A percentile compares a stretch with the other conserved stretches of the same genome.
phyloP scores from a whole-genome alignment of 345 rosid genomes.

The Rhodamnia rubescens region DNA sequence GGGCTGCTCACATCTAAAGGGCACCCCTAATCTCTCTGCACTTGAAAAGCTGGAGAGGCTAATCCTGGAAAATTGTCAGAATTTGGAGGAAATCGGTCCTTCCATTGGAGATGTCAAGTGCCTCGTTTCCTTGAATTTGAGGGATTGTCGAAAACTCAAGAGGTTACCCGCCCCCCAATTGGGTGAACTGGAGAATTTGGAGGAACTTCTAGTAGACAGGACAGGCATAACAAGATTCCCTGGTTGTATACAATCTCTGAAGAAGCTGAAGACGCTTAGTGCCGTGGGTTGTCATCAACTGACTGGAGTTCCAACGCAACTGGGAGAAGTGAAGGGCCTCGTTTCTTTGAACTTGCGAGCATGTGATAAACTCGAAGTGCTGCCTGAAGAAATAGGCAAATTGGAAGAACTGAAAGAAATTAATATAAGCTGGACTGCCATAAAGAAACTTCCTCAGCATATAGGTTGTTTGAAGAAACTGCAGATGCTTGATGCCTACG shows the following conservation, averaged over 20 bases:
- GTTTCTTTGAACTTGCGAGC: neutral
- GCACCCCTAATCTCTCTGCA: neutral
- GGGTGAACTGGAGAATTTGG: neutral
- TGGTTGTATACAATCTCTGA: neutral
- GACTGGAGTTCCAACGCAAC: too few relatives aligned
- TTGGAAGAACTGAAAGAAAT: too few relatives aligned
- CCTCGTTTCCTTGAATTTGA: neutral
- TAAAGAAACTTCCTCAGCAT: too few relatives aligned
- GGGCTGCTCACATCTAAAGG: fast-evolving
- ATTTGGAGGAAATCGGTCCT: fast-evolving
- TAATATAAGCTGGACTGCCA: too few relatives aligned
- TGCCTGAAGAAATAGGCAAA: too few relatives aligned
- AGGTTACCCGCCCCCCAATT: neutral
- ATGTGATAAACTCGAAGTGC: too few relatives aligned
- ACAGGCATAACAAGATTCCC: neutral
- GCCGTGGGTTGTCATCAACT: too few relatives aligned
- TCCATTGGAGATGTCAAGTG: neutral
- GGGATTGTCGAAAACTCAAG: fast-evolving
- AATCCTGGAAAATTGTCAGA: fast-evolving
- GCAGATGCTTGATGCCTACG: too few relatives aligned
- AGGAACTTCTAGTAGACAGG: neutral
- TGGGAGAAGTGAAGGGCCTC: neutral
- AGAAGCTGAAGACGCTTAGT: neutral
- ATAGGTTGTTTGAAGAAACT: too few relatives aligned
- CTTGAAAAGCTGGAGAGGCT: fast-evolving